Conservation (phyloP, 2,329 filamentous ascomycete species). For the Grosmannia serpens region DNA sequence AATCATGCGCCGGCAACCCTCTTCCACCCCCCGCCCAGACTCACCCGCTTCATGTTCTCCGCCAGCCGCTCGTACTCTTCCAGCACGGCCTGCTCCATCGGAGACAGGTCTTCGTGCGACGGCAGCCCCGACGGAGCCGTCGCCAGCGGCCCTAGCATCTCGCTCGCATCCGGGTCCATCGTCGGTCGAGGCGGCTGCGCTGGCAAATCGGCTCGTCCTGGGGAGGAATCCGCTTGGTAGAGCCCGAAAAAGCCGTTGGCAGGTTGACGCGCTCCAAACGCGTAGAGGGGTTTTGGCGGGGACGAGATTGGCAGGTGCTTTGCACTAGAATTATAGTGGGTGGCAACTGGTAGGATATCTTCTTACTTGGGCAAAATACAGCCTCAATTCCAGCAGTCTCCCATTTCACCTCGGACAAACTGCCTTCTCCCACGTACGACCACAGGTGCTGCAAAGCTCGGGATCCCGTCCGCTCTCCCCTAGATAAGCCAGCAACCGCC, state of each 20-base stretch:
- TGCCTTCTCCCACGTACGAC: background rate
- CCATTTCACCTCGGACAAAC: no score
- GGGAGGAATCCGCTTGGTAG: background rate
- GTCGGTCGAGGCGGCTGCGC: background rate
- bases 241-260: background rate
- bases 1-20: conserved; percentile 31
- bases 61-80: conserved; percentile 85
- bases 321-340: no score
- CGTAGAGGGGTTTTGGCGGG: background rate
- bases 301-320: background rate
- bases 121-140: background rate
- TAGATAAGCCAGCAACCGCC: conserved; percentile 3
- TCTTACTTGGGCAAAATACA: background rate
- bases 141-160: conserved; percentile 4
- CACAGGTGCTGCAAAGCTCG: conserved; percentile 2
- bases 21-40: background rate
- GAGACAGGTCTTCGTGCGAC: conserved; percentile 43
- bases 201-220: background rate
- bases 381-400: background rate
- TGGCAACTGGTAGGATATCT: no score
- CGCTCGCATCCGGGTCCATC: conserved; percentile 9
- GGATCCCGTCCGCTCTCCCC: conserved; percentile 6
- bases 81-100: conserved; percentile 85
- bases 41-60: conserved; percentile 82
- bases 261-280: background rate